Evolutionary conservation across 2,329 filamentous ascomycete genomes (phyloP).

Genomic region (Bertia moriformis): DNA sequence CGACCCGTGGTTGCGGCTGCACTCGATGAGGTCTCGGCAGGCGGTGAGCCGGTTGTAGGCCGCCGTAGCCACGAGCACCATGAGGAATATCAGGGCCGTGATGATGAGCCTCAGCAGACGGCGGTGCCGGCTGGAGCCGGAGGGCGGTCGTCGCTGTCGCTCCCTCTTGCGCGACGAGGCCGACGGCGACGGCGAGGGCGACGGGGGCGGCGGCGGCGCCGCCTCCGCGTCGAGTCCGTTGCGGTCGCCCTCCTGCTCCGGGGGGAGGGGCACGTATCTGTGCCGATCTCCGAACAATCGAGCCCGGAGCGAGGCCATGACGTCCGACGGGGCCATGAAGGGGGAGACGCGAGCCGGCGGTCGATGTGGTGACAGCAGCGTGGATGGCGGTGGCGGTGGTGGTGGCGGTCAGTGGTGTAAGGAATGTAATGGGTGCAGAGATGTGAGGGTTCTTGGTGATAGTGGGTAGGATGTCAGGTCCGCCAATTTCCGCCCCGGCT

Average conservation of each 20-base stretch:
- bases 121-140: slow-evolving; percentile 6
- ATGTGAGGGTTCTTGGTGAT: too few relatives aligned
- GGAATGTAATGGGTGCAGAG: too few relatives aligned
- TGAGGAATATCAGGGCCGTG: slow-evolving; percentile 6
- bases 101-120: slow-evolving; percentile 8
- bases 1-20: slow-evolving; percentile 44
- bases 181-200: too few relatives aligned
- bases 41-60: slow-evolving; percentile 7
- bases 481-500: too few relatives aligned
- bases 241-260: too few relatives aligned
- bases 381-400: too few relatives aligned
- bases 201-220: too few relatives aligned
- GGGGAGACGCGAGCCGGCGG: too few relatives aligned
- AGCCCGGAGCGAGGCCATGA: background rate
- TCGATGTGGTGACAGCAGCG: too few relatives aligned
- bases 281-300: background rate
- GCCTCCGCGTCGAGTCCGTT: background rate
- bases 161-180: background rate
- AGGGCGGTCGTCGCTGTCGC: background rate
- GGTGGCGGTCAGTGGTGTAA: too few relatives aligned
- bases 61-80: slow-evolving; percentile 9
- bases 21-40: slow-evolving; percentile 31
- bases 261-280: background rate
- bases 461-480: too few relatives aligned
- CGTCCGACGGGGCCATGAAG: too few relatives aligned